Percentiles rank a stretch among this genome's conserved stretches.
Conservation (phyloP, 2,329 filamentous ascomycete species). For the Alternaria gansuensis region DNA sequence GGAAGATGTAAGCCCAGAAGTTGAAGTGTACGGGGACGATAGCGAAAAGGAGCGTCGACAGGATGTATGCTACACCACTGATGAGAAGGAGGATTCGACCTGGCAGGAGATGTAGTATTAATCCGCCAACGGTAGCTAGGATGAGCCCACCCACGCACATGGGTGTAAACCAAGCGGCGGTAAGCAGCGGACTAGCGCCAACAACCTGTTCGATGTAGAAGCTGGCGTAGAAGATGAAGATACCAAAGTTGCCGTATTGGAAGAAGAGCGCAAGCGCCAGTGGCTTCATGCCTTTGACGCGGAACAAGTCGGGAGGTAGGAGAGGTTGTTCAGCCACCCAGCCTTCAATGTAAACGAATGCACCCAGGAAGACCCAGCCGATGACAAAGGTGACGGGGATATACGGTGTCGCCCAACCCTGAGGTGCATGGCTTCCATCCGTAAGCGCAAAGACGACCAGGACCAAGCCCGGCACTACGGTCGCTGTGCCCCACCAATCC, state of each 20-base stretch:
- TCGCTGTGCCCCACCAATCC: conserved; percentile 51
- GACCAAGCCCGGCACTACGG: conserved; percentile 63
- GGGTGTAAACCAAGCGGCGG: conserved; percentile 49
- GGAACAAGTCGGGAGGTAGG: conserved; percentile 74
- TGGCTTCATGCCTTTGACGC: conserved; percentile 69
- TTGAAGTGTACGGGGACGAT: conserved; percentile 45
- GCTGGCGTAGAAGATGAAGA: conserved; percentile 52
- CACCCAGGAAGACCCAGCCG: conserved; percentile 67
- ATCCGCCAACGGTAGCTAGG: conserved; percentile 45
- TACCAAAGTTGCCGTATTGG: conserved; percentile 51
- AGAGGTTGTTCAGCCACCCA: conserved; percentile 74
- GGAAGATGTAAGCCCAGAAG: conserved; percentile 53
- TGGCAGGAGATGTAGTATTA: conserved; percentile 49
- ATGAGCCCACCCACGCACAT: conserved; percentile 51
- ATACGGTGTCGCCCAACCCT: conserved; percentile 77
- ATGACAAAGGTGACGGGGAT: conserved; percentile 71
- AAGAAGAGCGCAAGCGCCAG: conserved; percentile 56
- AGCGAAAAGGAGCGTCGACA: conserved; percentile 47
- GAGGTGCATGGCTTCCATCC: conserved; percentile 72
- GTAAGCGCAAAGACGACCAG: conserved; percentile 80
- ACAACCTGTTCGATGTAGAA: conserved; percentile 50
- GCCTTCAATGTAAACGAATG: conserved; percentile 74
- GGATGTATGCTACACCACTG: conserved; percentile 44
- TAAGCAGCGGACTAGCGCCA: conserved; percentile 41
- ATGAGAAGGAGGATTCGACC: conserved; percentile 46